These are phyloP conservation scores for Nothopassalora personata DNA, from an alignment of 2,329 filamentous ascomycete genomes.

Conservation along the genomic window DNA sequence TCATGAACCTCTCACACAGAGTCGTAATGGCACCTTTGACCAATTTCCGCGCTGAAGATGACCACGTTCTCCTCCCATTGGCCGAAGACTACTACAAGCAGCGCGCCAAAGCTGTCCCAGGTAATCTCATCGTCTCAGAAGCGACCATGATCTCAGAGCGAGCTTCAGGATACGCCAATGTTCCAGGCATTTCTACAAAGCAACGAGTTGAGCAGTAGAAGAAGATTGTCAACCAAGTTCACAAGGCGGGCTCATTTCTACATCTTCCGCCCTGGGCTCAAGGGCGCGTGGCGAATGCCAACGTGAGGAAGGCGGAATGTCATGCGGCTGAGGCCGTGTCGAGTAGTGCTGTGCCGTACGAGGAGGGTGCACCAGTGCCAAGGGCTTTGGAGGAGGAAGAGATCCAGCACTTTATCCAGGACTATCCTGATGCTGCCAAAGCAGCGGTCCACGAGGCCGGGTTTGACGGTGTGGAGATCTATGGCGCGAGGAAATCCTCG, in stretches of 20 bases:
- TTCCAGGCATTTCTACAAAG: slow-evolving; percentile 27
- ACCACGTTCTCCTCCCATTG: slow-evolving; percentile 38
- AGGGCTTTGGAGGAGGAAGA: slow-evolving; percentile 39
- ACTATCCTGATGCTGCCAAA: slow-evolving; percentile 43
- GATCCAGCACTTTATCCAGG: slow-evolving; percentile 39
- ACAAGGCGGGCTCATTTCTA: slow-evolving; percentile 47
- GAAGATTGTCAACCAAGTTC: slow-evolving; percentile 46
- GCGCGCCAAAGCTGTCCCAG: slow-evolving; percentile 24
- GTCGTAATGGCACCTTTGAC: slow-evolving; percentile 54
- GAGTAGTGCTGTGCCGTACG: slow-evolving; percentile 27
- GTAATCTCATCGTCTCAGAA: slow-evolving; percentile 31
- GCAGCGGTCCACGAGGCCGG: slow-evolving; percentile 51
- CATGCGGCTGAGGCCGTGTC: slow-evolving; percentile 25
- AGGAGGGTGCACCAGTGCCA: slow-evolving; percentile 16
- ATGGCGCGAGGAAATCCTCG: slow-evolving; percentile 49
- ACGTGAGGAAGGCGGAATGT: slow-evolving; percentile 16
- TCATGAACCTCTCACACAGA: slow-evolving; percentile 38
- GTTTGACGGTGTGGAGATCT: slow-evolving; percentile 51
- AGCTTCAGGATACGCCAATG: slow-evolving; percentile 25
- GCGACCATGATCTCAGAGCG: slow-evolving; percentile 30
- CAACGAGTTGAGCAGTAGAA: slow-evolving; percentile 47
- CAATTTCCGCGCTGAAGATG: slow-evolving; percentile 40
- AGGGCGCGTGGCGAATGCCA: slow-evolving; percentile 42
- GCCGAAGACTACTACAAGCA: slow-evolving; percentile 36
- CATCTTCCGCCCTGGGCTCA: slow-evolving; percentile 44